Percentiles rank a stretch among this genome's conserved stretches.
phyloP scores from a whole-genome alignment of 345 rosid species.

The Arabidopsis arenosa region DNA sequence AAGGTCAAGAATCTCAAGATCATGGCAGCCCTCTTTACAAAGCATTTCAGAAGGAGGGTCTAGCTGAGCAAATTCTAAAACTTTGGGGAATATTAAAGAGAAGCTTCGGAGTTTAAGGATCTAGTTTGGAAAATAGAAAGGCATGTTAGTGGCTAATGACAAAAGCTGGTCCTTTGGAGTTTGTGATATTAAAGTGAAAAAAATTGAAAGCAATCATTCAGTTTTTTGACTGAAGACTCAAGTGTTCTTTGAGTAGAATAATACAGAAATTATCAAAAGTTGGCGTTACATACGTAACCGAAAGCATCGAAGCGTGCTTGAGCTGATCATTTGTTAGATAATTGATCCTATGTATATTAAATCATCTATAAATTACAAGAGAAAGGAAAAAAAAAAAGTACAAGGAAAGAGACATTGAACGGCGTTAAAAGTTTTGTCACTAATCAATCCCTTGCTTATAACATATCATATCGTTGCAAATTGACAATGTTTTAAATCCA shows the following conservation, averaged over 20 bases:
- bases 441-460: too few relatives aligned
- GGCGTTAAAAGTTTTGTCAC: too few relatives aligned
- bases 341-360: neutral
- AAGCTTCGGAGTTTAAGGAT: slow-evolving; percentile 21
- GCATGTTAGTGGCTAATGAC: slow-evolving; percentile 7
- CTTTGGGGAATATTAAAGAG: slow-evolving; percentile 1
- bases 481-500: too few relatives aligned
- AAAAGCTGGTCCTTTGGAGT: slow-evolving; percentile 36
- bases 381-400: too few relatives aligned
- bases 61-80: slow-evolving; percentile 42
- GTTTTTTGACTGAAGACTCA: slow-evolving; percentile 25
- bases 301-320: slow-evolving; percentile 36
- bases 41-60: slow-evolving; percentile 87
- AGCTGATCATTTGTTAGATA: slow-evolving; percentile 20
- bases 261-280: neutral
- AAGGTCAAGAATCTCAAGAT: slow-evolving; percentile 59
- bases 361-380: neutral
- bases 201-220: slow-evolving; percentile 19
- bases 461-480: too few relatives aligned
- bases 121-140: slow-evolving; percentile 31
- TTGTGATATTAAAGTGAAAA: slow-evolving; percentile 24
- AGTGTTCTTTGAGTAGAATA: neutral
- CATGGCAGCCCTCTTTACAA: slow-evolving; percentile 92
- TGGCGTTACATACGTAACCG: slow-evolving; percentile 8
- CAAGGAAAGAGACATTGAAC: too few relatives aligned